Base-by-base conservation (phyloP, 2,329 filamentous ascomycete species). In the Penicillium sp. region DNA sequence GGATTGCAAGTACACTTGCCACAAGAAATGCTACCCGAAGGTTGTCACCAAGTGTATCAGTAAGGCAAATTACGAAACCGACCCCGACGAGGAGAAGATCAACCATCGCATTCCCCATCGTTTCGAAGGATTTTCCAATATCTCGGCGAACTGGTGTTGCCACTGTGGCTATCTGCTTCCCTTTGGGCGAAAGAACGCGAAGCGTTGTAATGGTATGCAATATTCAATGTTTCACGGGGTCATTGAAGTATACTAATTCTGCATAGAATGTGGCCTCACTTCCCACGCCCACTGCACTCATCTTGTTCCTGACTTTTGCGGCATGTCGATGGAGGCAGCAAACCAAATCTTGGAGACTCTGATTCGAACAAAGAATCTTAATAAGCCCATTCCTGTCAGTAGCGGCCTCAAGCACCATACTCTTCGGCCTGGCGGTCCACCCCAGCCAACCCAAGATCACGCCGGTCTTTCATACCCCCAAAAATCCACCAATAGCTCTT, bases 11-110 rank as follows among this genome's bases (percentile, higher is more conserved):
- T 98, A 98, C 79, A 98, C 93, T 39, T 99, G 95, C 77, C 95
- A 99, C 77, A 93, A 91, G 68, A 97, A 98, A 78, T 99, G 95
- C 74, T 99, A 98, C 76, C 80, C 86, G 16, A 96, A 93, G 75
- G 95, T 99, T 47, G 95, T 99, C 67, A 99, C 95, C 62, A 99
- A 99, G 78, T 99, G 95, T 79, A 99, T 99, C 76, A 98, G 93
- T 79, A 98, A 99, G 76, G 97, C 93, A 61, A 99, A 99, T 73
- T 93, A 95, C 62, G 95, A 99, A 76, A 96, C 91, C 6, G 95
- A 99, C 74, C 93, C 95, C 22, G 95, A 99, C 76, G 95, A 99
- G 77, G 95, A 97, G 78, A 99, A 98, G 82, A 96, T 99, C 85
- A 99, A 99, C 74, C 95, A 99, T 74, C 90, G 95, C 63, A 99